Evolutionary conservation across 139 green algal genomes (phyloP).

Genomic region (Tetraselmis chui): DNA sequence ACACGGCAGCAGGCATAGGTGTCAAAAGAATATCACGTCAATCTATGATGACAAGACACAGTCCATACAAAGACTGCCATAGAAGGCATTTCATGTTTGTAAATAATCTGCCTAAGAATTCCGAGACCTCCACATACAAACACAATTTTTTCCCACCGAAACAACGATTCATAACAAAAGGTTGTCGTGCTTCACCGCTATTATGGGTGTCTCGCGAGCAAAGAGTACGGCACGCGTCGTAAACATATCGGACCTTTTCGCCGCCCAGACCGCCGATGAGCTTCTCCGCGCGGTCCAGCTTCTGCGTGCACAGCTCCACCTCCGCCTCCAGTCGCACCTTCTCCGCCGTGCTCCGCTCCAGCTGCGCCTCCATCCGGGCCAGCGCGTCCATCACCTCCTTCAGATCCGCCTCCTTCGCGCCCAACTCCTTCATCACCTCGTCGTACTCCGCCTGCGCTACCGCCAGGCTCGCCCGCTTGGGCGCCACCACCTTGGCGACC

Average conservation of each 20-base stretch:
- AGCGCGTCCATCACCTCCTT: constrained; percentile 51
- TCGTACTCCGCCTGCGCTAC: constrained; percentile 40
- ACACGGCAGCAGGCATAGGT: too few species aligned
- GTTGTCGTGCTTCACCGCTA: too few species aligned
- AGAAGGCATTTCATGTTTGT: too few species aligned
- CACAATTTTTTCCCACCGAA: too few species aligned
- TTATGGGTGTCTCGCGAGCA: too few species aligned
- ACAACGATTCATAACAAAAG: too few species aligned
- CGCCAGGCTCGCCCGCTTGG: constrained; percentile 38
- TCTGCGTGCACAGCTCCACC: constrained; percentile 51
- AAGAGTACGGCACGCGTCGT: too few species aligned
- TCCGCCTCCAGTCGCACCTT: constrained; percentile 48
- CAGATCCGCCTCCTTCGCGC: constrained; percentile 59
- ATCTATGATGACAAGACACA: too few species aligned
- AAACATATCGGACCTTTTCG: constrained; percentile 45
- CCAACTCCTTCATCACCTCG: constrained; percentile 48
- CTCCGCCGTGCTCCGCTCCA: constrained; percentile 35
- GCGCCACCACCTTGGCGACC: constrained; percentile 50
- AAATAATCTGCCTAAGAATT: too few species aligned
- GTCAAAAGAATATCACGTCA: too few species aligned
- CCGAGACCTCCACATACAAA: too few species aligned
- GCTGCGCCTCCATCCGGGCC: constrained; percentile 41
- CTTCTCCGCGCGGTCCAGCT: constrained; percentile 63
- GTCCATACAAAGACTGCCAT: too few species aligned
- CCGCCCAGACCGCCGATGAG: constrained; percentile 58